Base-by-base conservation (phyloP, 164 flowering plant species). In the Berberis thunbergii region DNA sequence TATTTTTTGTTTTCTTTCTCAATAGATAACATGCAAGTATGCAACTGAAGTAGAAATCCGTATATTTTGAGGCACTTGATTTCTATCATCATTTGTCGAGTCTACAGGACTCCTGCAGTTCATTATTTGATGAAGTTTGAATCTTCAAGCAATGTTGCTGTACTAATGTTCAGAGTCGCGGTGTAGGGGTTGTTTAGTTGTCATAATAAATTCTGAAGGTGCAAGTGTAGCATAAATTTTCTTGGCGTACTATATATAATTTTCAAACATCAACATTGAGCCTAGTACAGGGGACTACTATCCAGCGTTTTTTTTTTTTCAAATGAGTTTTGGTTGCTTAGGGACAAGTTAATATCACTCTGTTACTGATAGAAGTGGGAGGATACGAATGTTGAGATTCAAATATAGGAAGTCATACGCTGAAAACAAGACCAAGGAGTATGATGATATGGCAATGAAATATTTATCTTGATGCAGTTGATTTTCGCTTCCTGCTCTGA, bases 391-490 rank as follows among this genome's bases (percentile, higher is more conserved):
- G 84, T 70, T 94, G 79, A 84, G 84, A 69, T 94, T 94, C 69
- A 77, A 86, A 48, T 86, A 94, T 68, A 89, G 93, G 42, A 97
- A 94, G 10, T 88, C 99, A 7, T 94, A 94, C 78, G 78, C 89
- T 57, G 68, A 73, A 54, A 94, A 91, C 77, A 94, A 83, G 78
- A 94, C 97, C 12, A 94, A 94, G 78, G 97, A 94, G 70, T 94
- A 91, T 63, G 98, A 94, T 81, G 98, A 94, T 74, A 69, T 91
- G 46, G 99, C 99, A 1, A 94, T 94, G 99, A 94, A 94, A 73
- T 94, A 86, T 76, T 75, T 91, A 64, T 80, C 93, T 13, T 91
- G 26, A 26, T 26, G 26, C 26, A 26, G 26, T 26, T 26, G 26
- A 26, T 26, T 26, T 26, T 26, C 26, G 26, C 26, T 26, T 0